Percentiles rank a stretch among this genome's conserved stretches.
Evolutionary conservation across 495 filamentous ascomycete genomes (phyloP).

Genomic region (Hypomontagnella submonticulosa): DNA sequence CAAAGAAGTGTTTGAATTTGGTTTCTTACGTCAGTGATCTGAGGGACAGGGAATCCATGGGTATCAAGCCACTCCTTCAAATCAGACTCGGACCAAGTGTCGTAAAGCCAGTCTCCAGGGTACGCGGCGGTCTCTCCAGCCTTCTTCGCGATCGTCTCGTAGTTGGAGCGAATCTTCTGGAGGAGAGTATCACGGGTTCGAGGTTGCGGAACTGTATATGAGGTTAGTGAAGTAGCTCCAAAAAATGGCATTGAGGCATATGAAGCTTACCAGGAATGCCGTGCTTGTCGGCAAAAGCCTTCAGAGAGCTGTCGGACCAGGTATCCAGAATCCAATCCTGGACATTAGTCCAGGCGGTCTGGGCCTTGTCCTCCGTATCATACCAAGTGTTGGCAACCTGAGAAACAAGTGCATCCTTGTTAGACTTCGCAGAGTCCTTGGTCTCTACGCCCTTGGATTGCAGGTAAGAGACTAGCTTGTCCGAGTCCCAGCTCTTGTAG

Average conservation of each 20-base stretch:
- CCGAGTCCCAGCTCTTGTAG: conserved; percentile 77
- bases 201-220: conserved; percentile 71
- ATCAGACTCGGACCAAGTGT: conserved; percentile 75
- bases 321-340: conserved; percentile 95
- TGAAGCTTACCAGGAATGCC: conserved; percentile 71
- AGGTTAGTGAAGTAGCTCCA: background rate
- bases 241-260: background rate
- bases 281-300: conserved; percentile 90
- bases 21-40: conserved; percentile 70
- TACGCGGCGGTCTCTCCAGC: conserved; percentile 82
- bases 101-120: conserved; percentile 96
- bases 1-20: background rate
- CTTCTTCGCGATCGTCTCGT: conserved; percentile 84
- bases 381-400: conserved; percentile 79
- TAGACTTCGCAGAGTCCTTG: conserved; percentile 68
- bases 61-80: conserved; percentile 85
- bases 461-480: conserved; percentile 72
- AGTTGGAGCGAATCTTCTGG: conserved; percentile 79
- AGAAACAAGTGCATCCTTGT: conserved; percentile 72
- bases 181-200: conserved; percentile 86
- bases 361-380: conserved; percentile 76
- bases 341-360: conserved; percentile 74
- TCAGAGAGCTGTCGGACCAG: conserved; percentile 78
- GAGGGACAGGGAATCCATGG: conserved; percentile 86
- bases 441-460: conserved; percentile 73